Evolutionary conservation across 2,329 filamentous ascomycete species (phyloP).

Genomic region (Cephalotrichum gorgonifer): DNA sequence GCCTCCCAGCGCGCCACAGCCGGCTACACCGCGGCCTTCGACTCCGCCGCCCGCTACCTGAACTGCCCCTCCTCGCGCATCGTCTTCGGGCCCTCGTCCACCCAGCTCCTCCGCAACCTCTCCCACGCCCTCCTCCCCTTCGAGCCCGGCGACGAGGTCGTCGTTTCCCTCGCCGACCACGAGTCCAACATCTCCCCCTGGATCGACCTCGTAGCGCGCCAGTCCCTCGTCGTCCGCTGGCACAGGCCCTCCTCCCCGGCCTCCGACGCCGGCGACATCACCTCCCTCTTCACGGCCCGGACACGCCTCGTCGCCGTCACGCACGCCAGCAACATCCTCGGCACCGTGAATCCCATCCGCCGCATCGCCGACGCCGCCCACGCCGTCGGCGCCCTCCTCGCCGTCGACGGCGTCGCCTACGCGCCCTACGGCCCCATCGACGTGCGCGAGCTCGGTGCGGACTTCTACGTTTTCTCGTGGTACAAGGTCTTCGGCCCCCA

Average conservation of each 20-base stretch:
- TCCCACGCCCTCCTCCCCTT: constrained; percentile 40
- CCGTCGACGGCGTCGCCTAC: constrained; percentile 67
- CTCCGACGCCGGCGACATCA: constrained; percentile 37
- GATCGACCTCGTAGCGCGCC: constrained; percentile 54
- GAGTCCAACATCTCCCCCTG: constrained; percentile 70
- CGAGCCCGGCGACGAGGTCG: constrained; percentile 50
- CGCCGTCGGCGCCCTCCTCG: constrained; percentile 43
- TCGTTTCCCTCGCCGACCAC: constrained; percentile 65
- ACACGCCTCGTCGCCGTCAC: constrained; percentile 65
- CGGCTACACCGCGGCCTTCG: constrained; percentile 48
- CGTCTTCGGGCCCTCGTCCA: constrained; percentile 64
- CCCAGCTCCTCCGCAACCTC: constrained; percentile 66
- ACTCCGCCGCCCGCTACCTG: constrained; percentile 59
- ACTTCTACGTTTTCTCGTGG: constrained; percentile 73
- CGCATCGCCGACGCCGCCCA: constrained; percentile 44
- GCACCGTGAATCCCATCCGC: constrained; percentile 55
- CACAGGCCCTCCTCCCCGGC: constrained; percentile 38
- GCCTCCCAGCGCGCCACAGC: constrained; percentile 48
- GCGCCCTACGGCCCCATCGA: constrained; percentile 64
- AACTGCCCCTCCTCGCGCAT: constrained; percentile 59
- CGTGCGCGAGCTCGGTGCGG: constrained; percentile 56
- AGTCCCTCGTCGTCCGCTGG: constrained; percentile 57
- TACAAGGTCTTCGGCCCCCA: constrained; percentile 79
- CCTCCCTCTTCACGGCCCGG: constrained; percentile 46
- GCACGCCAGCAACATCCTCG: constrained; percentile 64